Evolutionary conservation across 2,329 filamentous ascomycete species (phyloP), one percentile per base, ranked within the genome.

Genomic region (Monascus ruber): DNA sequence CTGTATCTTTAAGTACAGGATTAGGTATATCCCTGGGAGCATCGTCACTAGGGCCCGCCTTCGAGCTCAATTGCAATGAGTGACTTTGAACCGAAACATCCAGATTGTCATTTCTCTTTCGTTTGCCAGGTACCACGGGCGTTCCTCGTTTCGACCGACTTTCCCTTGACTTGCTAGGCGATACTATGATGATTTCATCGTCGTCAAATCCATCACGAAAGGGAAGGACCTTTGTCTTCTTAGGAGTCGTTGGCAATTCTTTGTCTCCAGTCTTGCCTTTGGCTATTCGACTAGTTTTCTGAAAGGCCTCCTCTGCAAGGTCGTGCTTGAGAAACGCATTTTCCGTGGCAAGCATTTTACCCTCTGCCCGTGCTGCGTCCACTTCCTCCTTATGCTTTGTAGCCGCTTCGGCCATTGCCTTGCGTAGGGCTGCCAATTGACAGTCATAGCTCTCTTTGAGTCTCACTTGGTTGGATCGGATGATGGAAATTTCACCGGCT

Each of bases 161-260:
- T 24, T 51, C 48, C 5, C 56, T 56, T 6, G 66, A 64, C 47
- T 71, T 77, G 38, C 68, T 74, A 4, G 75, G 75, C 2, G 75
- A 78, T 1, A 68, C 55, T 44, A 71, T 63, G 40, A 71, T 57
- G 6, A 80, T 68, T 50, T 81, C 74, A 40, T 73, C 70, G 45
- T 81, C 74, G 40, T 79, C 74, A 50, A 81, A 81, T 11, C 77
- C 77, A 60, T 81, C 77, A 10, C 75, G 68, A 29, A 73, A 66
- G 2, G 68, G 66, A 1, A 69, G 56, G 5, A 56, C 55, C 44
- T 62, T 66, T n/a, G 61, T 56, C 46, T 69, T 73, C 42, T 59
- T 72, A 0, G 74, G 74, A 1, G 74, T 77, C 1, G 61, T 52
- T 1, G 69, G 69, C 31, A 59, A 63, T 24, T 47, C 41, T 38